These are phyloP conservation scores for Phlegmacium glaucopus DNA, from an alignment of 768 basidiomycete species.

Conservation along the genomic window DNA sequence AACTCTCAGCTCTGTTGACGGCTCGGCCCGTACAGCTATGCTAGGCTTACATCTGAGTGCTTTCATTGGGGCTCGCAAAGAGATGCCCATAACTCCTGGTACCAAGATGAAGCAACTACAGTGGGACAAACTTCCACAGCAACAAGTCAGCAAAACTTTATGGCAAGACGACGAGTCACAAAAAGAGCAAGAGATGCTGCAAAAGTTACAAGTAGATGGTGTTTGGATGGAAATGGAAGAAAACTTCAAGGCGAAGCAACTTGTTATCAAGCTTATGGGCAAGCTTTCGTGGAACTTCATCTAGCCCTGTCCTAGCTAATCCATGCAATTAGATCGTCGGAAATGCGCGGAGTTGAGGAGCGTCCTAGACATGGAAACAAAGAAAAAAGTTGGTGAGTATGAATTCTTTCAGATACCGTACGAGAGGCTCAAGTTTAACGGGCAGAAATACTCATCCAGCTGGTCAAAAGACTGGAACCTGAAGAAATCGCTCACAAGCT, in stretches of 20 bases:
- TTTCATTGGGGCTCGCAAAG: conserved; percentile 70
- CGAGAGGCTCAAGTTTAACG: not conserved
- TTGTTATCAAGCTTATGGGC: conserved; percentile 90
- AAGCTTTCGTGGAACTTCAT: conserved; percentile 15
- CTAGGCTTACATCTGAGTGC: conserved; percentile 52
- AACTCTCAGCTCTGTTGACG: conserved; percentile 31
- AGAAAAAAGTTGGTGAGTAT: conserved; percentile 86
- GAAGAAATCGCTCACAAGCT: conserved; percentile 85
- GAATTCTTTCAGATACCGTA: not conserved
- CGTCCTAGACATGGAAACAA: conserved; percentile 86
- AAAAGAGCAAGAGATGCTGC: conserved; percentile 76
- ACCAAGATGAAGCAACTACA: conserved; percentile 97
- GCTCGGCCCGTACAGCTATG: conserved; percentile 59
- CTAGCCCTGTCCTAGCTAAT: not conserved
- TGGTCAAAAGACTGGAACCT: conserved; percentile 77
- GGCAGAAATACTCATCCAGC: conserved; percentile 89
- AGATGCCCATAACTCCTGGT: conserved; percentile 77
- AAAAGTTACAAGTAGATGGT: conserved; percentile 79
- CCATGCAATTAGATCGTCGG: conserved; percentile 30
- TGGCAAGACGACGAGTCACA: conserved; percentile 73
- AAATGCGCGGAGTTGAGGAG: conserved; percentile 88
- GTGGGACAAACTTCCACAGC: conserved; percentile 97
- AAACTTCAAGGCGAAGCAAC: conserved; percentile 94
- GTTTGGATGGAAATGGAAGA: conserved; percentile 97
- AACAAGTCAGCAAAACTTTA: conserved; percentile 78